Base-by-base conservation (phyloP, 352 stramenopile genomes). In the Pythium sukuiense region DNA sequence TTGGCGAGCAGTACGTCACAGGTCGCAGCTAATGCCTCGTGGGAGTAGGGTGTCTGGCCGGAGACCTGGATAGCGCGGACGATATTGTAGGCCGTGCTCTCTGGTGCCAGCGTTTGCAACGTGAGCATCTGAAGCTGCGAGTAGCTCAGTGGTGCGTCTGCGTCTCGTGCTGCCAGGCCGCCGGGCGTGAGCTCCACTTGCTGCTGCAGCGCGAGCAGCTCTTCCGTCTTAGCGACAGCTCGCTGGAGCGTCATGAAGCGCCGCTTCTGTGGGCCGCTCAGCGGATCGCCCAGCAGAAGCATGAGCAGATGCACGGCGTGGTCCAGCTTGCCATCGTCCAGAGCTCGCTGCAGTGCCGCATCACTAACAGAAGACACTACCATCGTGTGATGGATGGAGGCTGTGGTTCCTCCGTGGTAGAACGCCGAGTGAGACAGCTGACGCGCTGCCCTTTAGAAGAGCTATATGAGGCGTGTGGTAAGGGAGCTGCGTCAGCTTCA, bases 41-140 rank as follows among this genome's bases (percentile, higher is more conserved):
- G 26, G 9, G 79, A 62, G 6, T 81, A 69, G 11, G 49, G 18
- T n/a, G 69, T 27, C 24, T 30, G 12, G 2, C 59, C 43, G 3
- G 37, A 39, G 7, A 85, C 63, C 6, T 69, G 63, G 24, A 85
- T 67, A 8, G 79, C 76, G 37, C 71, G 69, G 4, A 71, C 69
- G 41, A 87, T 74, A 46, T 86, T 87, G 66, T 87, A 89, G 26
- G 79, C 68, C 5, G 79, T 79, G 52, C 77, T 86, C 3, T 54
- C 43, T 0, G 78, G 77, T 9, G 74, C 59, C 29, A 87, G 53
- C 35, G 61, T 65, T 55, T 87, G 75, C 50, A 89, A 56, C 52
- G 79, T 77, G 41, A 84, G 76, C 78, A 89, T 87, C 33, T 89
- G 78, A 61, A 86, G 54, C 61, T 87, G 79, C 26, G 76, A 48